Evolutionary conservation across 2,329 filamentous ascomycete genomes (phyloP).

Genomic region (Pseudonectria foliicola): DNA sequence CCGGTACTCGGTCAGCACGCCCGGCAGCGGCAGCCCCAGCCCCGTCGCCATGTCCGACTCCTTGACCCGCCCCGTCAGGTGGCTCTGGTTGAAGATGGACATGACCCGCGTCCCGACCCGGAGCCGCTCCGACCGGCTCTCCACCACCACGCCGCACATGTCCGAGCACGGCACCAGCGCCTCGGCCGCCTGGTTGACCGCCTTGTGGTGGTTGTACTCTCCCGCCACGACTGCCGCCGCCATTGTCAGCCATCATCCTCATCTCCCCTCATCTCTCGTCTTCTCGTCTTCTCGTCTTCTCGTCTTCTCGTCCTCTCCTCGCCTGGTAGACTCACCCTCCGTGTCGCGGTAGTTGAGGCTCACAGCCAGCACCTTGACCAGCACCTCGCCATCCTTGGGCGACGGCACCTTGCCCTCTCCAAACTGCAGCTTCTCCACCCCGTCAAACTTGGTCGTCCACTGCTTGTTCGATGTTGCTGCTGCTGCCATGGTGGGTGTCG

Average conservation of each 20-base stretch:
- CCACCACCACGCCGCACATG: conserved; percentile 57
- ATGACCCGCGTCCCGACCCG: conserved; percentile 58
- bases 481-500: too few species aligned
- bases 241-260: neutral
- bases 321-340: conserved; percentile 34
- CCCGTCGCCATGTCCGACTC: conserved; percentile 48
- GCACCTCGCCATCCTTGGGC: conserved; percentile 44
- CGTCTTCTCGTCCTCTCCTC: too few species aligned
- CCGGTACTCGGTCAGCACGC: conserved; percentile 52
- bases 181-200: conserved; percentile 28
- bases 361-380: conserved; percentile 40
- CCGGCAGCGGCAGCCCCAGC: conserved; percentile 53
- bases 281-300: neutral
- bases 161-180: conserved; percentile 60
- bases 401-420: conserved; percentile 37
- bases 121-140: conserved; percentile 35
- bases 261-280: neutral
- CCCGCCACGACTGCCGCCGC: conserved; percentile 63
- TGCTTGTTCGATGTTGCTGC: conserved; percentile 31
- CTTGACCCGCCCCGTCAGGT: conserved; percentile 52
- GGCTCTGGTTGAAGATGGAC: conserved; percentile 53
- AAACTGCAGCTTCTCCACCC: conserved; percentile 45
- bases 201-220: conserved; percentile 59
- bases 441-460: conserved; percentile 50
- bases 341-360: conserved; percentile 45